Evolutionary conservation across 129 eudicot genomes (phyloP), one percentile per base, ranked within the genome.

Genomic region (Mikania micrantha): DNA sequence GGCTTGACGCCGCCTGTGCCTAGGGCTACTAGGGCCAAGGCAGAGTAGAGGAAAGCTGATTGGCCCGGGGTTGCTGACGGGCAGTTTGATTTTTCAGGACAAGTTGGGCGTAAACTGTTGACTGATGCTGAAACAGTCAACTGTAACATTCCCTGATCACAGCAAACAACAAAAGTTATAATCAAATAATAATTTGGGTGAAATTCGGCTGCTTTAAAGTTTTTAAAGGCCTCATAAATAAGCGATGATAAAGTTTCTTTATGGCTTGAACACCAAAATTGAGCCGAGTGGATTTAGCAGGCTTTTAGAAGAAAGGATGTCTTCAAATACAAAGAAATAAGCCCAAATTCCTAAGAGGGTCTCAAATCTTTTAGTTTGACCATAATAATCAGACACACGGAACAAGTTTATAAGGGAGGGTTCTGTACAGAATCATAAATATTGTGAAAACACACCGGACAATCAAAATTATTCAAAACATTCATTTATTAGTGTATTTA

Each of bases 1-100:
- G 98, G 91, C 81, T 90, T 92, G 68, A 92, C 87, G 15, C 98
- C 98, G 0, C 98, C 96, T 3, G 98, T 90, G 7, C 98, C 98
- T 10, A 92, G 79, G 61, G 98, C 94, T 38, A 92, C 88, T 20
- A 92, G 90, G 36, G 78, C 85, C n/a, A 88, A 74, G 50, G 96
- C 78, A 11, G 71, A 57, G 69, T 84, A 85, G 19, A 92, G 84
- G 74, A 92, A 77, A 15, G 80, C 79, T 2, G 74, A 80, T 64
- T 92, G 98, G 75, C 66, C 66, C 1, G 58, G 67, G 41, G 90
- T 56, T 9, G 95, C 80, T 3, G 87, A 79, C 17, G 42, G 68
- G 84, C 96, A 88, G 78, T 74, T 74, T 45, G 88, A 87, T 41
- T 41, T 39, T 42, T 67, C 56, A 29, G 77, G 65, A 80, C 96